Percentiles rank a stretch among this genome's conserved stretches.
Evolutionary conservation across 1,284 basidiomycete genomes (phyloP).

Genomic region (Papiliotrema terrestris): DNA sequence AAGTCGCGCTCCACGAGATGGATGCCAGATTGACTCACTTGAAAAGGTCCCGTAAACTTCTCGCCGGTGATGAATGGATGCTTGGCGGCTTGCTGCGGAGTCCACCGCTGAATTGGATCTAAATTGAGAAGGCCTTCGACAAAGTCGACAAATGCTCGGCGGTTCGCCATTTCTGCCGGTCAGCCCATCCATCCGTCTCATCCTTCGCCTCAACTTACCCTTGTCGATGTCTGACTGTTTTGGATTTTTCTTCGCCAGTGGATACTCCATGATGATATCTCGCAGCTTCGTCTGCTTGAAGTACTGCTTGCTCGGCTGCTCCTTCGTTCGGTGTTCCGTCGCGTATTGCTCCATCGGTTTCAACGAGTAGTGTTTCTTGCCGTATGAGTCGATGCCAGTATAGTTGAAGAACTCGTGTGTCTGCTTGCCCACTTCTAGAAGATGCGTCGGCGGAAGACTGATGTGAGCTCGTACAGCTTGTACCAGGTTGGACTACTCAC

Average conservation of each 20-base stretch:
- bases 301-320: constrained; percentile 97
- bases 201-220: constrained; percentile 60
- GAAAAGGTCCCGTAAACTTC: constrained; percentile 82
- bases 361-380: constrained; percentile 80
- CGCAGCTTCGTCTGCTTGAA: constrained; percentile 92
- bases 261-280: constrained; percentile 94
- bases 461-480: neutral
- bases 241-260: constrained; percentile 73
- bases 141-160: constrained; percentile 95
- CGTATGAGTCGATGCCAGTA: constrained; percentile 69
- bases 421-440: constrained; percentile 96
- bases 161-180: constrained; percentile 78
- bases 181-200: neutral
- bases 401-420: constrained; percentile 89
- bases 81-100: constrained; percentile 89
- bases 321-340: constrained; percentile 87
- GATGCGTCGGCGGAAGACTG: constrained; percentile 70
- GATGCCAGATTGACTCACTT: constrained; percentile 56
- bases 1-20: neutral
- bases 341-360: constrained; percentile 95
- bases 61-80: constrained; percentile 99
- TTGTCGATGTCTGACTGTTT: constrained; percentile 87
- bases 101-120: constrained; percentile 94
- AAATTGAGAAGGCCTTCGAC: constrained; percentile 89
- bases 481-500: constrained; percentile 53